Conservation (phyloP, 805 yeast species). For the Barnettozyma botsteinii region DNA sequence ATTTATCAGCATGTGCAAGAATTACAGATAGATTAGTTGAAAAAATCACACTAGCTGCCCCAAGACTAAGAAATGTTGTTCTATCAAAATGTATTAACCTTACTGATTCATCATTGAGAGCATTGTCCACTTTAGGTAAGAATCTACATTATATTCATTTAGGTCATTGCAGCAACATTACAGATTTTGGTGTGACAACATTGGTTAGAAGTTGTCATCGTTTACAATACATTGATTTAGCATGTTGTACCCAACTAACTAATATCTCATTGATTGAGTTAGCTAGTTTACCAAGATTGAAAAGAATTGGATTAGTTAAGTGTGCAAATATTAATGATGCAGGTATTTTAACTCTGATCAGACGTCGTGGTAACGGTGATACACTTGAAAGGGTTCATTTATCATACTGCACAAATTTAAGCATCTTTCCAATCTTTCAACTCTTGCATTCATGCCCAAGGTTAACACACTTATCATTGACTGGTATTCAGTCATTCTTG, state of each 20-base stretch:
- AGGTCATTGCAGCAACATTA: slow-evolving; percentile 88
- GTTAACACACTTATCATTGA: slow-evolving; percentile 82
- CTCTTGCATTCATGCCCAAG: slow-evolving; percentile 77
- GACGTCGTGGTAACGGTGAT: slow-evolving; percentile 65
- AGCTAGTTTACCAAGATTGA: slow-evolving; percentile 68
- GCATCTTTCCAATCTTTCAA: slow-evolving; percentile 70
- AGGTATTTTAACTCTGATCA: slow-evolving; percentile 66
- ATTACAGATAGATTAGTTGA: slow-evolving; percentile 77
- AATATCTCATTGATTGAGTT: slow-evolving; percentile 74
- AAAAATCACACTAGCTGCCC: slow-evolving; percentile 68
- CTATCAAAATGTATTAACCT: slow-evolving; percentile 83
- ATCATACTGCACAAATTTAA: slow-evolving; percentile 79
- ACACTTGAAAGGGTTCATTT: slow-evolving; percentile 89
- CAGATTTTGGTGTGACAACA: slow-evolving; percentile 78
- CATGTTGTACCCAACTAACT: slow-evolving; percentile 88
- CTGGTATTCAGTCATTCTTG: slow-evolving; percentile 88
- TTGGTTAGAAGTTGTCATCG: slow-evolving; percentile 75
- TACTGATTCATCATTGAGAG: slow-evolving; percentile 72
- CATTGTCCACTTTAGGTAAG: slow-evolving; percentile 68
- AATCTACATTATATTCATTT: slow-evolving; percentile 84
- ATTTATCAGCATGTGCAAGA: slow-evolving; percentile 76
- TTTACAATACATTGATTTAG: slow-evolving; percentile 88
- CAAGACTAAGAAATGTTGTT: slow-evolving; percentile 80
- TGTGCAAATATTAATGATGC: slow-evolving; percentile 83
- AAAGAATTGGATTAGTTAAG: slow-evolving; percentile 90